Base-by-base conservation (phyloP, 108 stramenopile genomes). In the Nannochloropsis gaditana region DNA sequence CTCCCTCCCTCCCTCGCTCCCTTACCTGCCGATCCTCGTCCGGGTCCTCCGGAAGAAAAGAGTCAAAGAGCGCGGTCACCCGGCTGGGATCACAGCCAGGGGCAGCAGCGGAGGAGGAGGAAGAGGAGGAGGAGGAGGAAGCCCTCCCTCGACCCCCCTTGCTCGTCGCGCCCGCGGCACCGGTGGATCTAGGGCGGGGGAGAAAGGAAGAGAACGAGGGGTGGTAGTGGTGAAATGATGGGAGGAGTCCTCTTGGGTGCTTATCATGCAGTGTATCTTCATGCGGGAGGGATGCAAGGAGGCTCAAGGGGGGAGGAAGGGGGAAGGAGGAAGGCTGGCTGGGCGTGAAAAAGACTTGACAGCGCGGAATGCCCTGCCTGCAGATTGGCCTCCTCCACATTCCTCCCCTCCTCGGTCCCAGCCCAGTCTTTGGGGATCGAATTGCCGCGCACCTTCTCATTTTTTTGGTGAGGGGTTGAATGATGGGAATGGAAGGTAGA, bases 21-120 rank as follows among this genome's bases (percentile, higher is more conserved):
- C 59, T 73, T 50, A 50, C 47, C 47, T 50, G 47, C 47, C 47
- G 47, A 50, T 50, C 47, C 47, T 50, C 47, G 9, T 50, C 47
- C 47, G 47, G 47, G 47, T 50, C 47, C 10, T 50, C 47, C 11
- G 47, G 11, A 11, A 50, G 47, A 11, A 50, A 50, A 11, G 10
- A 11, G 11, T 50, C 47, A 50, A 50, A 50, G 10, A 50, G 47
- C 47, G 9, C 10, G 9, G 47, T 50, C 47, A 50, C 9, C 9
- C 47, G 47, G 9, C 11, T 9, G 10, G 47, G 11, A 11, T 11
- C 11, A 50, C 9, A 50, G 47, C 47, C 11, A 11, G 47, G 11
- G 9, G 47, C 9, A 11, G 47, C 47, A 50, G 47, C 10, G 47
- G 47, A 9, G 9, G 47, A 11, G 47, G 47, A 50, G 47, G 47